Evolutionary conservation across 2,329 filamentous ascomycete species (phyloP).

Genomic region (Ascomycota sp.): DNA sequence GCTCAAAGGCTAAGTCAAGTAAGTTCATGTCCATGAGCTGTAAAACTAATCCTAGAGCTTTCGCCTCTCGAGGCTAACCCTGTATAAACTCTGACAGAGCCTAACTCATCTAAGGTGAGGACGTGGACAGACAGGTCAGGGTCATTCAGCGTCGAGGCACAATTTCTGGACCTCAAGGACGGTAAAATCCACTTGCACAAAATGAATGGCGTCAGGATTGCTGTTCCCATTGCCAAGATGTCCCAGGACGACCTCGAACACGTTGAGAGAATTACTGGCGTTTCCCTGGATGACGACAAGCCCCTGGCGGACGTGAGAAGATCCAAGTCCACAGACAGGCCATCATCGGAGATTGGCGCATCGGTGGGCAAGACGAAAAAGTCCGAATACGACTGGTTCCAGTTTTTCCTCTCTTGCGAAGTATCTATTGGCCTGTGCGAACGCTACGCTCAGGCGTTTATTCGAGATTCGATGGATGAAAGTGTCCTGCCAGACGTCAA

Average conservation of each 20-base stretch:
- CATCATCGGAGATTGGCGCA: slow-evolving; percentile 29
- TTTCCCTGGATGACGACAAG: slow-evolving; percentile 86
- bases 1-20: slow-evolving; percentile 50
- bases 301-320: slow-evolving; percentile 69
- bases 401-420: slow-evolving; percentile 87
- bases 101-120: slow-evolving; percentile 62
- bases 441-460: slow-evolving; percentile 76
- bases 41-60: no score
- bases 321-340: slow-evolving; percentile 15
- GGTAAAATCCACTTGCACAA: slow-evolving; percentile 97
- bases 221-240: slow-evolving; percentile 90
- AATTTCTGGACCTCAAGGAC: slow-evolving; percentile 85
- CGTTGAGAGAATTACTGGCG: slow-evolving; percentile 70
- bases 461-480: slow-evolving; percentile 88
- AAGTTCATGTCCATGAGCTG: no score
- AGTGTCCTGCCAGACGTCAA: slow-evolving; percentile 81
- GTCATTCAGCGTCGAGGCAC: slow-evolving; percentile 91
- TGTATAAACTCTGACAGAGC: no score
- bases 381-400: slow-evolving; percentile 91
- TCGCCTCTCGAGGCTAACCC: no score
- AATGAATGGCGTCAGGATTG: slow-evolving; percentile 94
- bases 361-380: slow-evolving; percentile 39
- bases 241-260: slow-evolving; percentile 87
- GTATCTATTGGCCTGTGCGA: slow-evolving; percentile 87
- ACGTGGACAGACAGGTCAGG: slow-evolving; percentile 92